phyloP scores from a whole-genome alignment of 495 filamentous ascomycete species.

The Podospora pseudopauciseta region DNA sequence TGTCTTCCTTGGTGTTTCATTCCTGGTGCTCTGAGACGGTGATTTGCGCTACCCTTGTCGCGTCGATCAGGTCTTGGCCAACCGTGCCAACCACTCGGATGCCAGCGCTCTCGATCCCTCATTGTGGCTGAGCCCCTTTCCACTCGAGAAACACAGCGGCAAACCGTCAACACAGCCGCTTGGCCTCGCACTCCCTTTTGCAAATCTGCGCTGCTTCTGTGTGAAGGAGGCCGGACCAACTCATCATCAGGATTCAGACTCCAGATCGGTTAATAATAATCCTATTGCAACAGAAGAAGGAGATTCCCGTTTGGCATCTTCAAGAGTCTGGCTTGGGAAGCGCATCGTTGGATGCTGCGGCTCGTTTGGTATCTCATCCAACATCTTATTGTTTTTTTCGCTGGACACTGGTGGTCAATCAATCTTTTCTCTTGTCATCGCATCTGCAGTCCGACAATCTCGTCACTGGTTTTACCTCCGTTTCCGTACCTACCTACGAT shows the following conservation, averaged over 20 bases:
- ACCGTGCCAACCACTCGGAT: constrained; percentile 13
- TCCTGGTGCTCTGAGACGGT: background rate
- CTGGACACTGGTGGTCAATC: constrained; percentile 4
- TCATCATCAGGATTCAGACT: background rate
- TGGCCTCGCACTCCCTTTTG: background rate
- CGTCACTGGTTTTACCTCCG: background rate
- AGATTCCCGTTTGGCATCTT: background rate
- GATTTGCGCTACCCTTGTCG: constrained; percentile 1
- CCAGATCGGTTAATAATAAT: background rate
- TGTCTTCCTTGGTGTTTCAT: constrained; percentile 7
- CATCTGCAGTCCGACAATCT: background rate
- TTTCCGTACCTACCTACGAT: background rate
- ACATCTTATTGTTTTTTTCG: background rate
- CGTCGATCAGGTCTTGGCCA: constrained; percentile 20
- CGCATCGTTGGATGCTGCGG: background rate
- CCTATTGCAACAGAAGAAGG: background rate
- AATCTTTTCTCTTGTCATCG: background rate
- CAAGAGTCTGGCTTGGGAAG: background rate
- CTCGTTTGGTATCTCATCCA: background rate
- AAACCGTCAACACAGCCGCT: constrained; percentile 8
- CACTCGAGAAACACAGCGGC: constrained; percentile 13
- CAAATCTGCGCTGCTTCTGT: background rate
- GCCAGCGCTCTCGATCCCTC: constrained; percentile 12
- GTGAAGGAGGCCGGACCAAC: background rate
- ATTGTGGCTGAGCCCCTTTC: constrained; percentile 20